These are phyloP conservation scores for Prunus mongolica DNA, from an alignment of 306 rosid genomes.

Conservation along the genomic window DNA sequence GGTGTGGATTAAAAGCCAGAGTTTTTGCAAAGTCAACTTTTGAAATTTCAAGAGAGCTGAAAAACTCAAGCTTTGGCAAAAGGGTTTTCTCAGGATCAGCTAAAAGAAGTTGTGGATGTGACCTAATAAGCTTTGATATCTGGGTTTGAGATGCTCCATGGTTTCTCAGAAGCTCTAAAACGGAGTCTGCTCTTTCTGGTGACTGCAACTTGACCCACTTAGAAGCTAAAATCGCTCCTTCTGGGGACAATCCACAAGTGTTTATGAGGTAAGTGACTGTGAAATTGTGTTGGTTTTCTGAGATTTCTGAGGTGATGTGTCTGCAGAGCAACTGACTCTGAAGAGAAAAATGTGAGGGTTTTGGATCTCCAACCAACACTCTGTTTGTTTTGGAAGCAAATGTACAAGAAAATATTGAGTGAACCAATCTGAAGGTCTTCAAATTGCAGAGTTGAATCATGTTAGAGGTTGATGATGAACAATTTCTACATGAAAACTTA, in stretches of 20 bases:
- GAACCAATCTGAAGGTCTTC: background rate
- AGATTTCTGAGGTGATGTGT: background rate
- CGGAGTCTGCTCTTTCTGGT: background rate
- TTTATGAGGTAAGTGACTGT: background rate
- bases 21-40: background rate
- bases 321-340: background rate
- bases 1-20: background rate
- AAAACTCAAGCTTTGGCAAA: background rate
- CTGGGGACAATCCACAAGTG: background rate
- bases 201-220: background rate
- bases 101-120: background rate
- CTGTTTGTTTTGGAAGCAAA: background rate
- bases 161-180: background rate
- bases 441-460: background rate
- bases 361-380: background rate
- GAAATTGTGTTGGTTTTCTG: background rate
- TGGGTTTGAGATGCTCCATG: background rate
- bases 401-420: background rate
- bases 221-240: background rate
- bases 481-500: background rate
- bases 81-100: background rate
- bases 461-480: background rate
- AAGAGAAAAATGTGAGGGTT: background rate
- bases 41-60: background rate
- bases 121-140: background rate